Percentiles rank a stretch among this genome's conserved stretches.
Evolutionary conservation across 352 stramenopile species (phyloP).

Genomic region (Globisporangium recalcitrans): DNA sequence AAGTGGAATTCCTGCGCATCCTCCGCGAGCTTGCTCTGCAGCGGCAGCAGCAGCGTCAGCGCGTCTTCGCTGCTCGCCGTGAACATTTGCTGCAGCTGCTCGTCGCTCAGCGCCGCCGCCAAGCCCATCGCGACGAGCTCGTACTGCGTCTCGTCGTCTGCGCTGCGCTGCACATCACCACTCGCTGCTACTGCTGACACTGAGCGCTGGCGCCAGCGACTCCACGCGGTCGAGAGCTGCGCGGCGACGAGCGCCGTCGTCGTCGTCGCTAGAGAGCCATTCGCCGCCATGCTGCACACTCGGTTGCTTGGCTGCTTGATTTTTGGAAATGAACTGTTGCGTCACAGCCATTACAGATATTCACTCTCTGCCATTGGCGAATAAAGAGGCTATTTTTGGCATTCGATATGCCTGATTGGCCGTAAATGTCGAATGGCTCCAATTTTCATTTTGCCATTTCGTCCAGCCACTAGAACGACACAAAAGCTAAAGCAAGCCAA

Average conservation of each 20-base stretch:
- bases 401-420: slow-evolving; percentile 6
- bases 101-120: slow-evolving; percentile 14
- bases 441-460: slow-evolving; percentile 2
- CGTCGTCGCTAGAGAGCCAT: background rate
- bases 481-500: background rate
- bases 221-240: slow-evolving; percentile 17
- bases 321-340: background rate
- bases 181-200: background rate
- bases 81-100: slow-evolving; percentile 28
- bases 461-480: slow-evolving; percentile 10
- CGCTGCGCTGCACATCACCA: slow-evolving; percentile 1
- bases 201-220: slow-evolving; percentile 11
- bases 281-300: background rate
- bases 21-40: slow-evolving; percentile 19
- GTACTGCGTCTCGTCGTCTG: slow-evolving; percentile 43
- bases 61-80: background rate
- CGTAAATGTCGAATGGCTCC: background rate
- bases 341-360: background rate
- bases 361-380: background rate
- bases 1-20: slow-evolving; percentile 35
- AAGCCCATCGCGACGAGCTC: slow-evolving; percentile 45
- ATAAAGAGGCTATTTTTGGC: slow-evolving; percentile 5
- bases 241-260: slow-evolving; percentile 2
- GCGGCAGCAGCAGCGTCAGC: slow-evolving; percentile 33
- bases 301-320: too few relatives aligned